Evolutionary conservation across 352 stramenopile genomes (phyloP).

Genomic region (Globisporangium middletonii): DNA sequence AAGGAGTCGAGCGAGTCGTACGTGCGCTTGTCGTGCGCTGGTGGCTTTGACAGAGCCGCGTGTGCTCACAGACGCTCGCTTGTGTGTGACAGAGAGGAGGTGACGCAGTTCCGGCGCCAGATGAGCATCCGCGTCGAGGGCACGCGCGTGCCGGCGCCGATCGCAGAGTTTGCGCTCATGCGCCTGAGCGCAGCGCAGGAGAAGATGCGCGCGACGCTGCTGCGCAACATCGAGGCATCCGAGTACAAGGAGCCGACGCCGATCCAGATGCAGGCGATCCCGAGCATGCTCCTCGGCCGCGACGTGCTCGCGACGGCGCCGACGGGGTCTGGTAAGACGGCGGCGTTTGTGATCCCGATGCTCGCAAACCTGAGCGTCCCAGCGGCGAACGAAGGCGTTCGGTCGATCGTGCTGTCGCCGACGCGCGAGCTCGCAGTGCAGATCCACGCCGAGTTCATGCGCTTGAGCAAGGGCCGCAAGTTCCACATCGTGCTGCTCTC

Average conservation of each 20-base stretch:
- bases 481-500: conserved; percentile 88
- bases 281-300: conserved; percentile 77
- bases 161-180: conserved; percentile 73
- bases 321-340: conserved; percentile 97
- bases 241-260: conserved; percentile 98
- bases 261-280: conserved; percentile 98
- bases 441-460: conserved; percentile 93
- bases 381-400: conserved; percentile 66
- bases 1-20: conserved; percentile 19
- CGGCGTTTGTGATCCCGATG: conserved; percentile 96
- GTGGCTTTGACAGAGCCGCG: not conserved
- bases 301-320: conserved; percentile 96
- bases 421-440: conserved; percentile 97
- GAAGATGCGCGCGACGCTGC: conserved; percentile 53
- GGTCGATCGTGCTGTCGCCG: conserved; percentile 93
- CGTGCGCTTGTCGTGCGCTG: conserved; percentile 1
- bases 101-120: conserved; percentile 65
- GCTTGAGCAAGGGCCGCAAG: conserved; percentile 85
- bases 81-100: conserved; percentile 29
- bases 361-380: conserved; percentile 65
- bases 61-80: not conserved
- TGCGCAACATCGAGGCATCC: conserved; percentile 81
- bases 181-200: conserved; percentile 33
- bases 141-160: conserved; percentile 55
- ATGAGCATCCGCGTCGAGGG: conserved; percentile 78